Conservation (phyloP, 1,284 basidiomycete species). For the Limonomyces culmigenus region DNA sequence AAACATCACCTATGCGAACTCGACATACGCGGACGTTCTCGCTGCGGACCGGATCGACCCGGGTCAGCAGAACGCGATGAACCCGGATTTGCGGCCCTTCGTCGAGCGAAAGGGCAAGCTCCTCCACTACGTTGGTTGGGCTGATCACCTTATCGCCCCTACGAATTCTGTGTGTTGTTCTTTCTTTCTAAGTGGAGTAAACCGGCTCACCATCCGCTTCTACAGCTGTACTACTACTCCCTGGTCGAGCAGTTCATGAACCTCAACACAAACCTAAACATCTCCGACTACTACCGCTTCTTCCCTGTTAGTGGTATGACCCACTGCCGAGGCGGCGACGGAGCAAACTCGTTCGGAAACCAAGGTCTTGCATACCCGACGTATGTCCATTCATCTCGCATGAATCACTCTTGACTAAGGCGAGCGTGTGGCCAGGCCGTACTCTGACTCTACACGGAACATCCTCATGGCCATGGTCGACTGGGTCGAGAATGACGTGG, state of each 20-base stretch:
- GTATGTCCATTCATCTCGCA: background rate
- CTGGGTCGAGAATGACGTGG: constrained; percentile 22
- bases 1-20: constrained; percentile 4
- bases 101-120: constrained; percentile 15
- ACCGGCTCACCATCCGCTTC: too few relatives aligned
- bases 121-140: constrained; percentile 16
- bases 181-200: too few relatives aligned
- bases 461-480: constrained; percentile 19
- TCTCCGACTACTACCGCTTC: constrained; percentile 20
- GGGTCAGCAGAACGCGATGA: constrained; percentile 9
- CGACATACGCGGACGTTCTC: constrained; percentile 8
- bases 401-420: constrained; percentile 2
- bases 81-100: constrained; percentile 13
- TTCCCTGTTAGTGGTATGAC: constrained; percentile 24
- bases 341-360: constrained; percentile 12
- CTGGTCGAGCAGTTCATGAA: constrained; percentile 13
- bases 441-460: constrained; percentile 15
- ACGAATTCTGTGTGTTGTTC: too few relatives aligned
- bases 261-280: constrained; percentile 9
- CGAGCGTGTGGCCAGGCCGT: constrained; percentile 1
- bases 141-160: constrained; percentile 18
- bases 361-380: constrained; percentile 2
- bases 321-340: constrained; percentile 16
- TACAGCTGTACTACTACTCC: constrained; percentile 18
- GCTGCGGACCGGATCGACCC: constrained; percentile 9